These are phyloP conservation scores for Ogataea minuta DNA, from an alignment of 805 yeast genomes.

Conservation along the genomic window DNA sequence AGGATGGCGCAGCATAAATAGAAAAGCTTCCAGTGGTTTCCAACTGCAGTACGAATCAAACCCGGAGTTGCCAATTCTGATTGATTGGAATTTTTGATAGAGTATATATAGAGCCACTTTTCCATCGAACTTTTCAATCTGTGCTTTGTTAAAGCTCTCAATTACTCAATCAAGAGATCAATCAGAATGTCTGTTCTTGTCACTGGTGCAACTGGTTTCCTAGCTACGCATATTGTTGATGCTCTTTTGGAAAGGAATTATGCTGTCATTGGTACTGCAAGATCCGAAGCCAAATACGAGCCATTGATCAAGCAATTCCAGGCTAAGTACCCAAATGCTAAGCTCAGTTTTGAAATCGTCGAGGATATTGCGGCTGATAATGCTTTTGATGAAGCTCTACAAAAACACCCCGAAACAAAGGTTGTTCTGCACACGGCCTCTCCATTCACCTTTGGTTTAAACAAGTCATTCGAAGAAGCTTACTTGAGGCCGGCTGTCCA, in stretches of 20 bases:
- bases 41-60: too few species aligned
- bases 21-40: too few species aligned
- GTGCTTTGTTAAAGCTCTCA: too few species aligned
- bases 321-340: conserved; percentile 21
- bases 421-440: conserved; percentile 49
- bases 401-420: conserved; percentile 38
- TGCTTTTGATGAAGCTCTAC: conserved; percentile 48
- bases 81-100: too few species aligned
- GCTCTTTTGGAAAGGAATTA: conserved; percentile 40
- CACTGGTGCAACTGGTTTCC: conserved; percentile 54
- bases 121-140: too few species aligned
- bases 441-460: conserved; percentile 39
- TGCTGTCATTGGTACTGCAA: conserved; percentile 50
- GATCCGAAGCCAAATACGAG: conserved; percentile 44
- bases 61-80: too few species aligned
- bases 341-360: conserved; percentile 34
- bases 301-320: conserved; percentile 32
- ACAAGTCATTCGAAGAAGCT: conserved; percentile 44
- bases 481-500: conserved; percentile 52
- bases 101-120: too few species aligned
- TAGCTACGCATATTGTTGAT: conserved; percentile 49
- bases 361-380: conserved; percentile 32
- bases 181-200: conserved; percentile 36
- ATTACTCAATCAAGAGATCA: too few species aligned
- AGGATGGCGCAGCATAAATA: too few species aligned